Evolutionary conservation across 2,329 filamentous ascomycete genomes (phyloP), one percentile per base, ranked within the genome.

Genomic region (Phialophora macrospora): DNA sequence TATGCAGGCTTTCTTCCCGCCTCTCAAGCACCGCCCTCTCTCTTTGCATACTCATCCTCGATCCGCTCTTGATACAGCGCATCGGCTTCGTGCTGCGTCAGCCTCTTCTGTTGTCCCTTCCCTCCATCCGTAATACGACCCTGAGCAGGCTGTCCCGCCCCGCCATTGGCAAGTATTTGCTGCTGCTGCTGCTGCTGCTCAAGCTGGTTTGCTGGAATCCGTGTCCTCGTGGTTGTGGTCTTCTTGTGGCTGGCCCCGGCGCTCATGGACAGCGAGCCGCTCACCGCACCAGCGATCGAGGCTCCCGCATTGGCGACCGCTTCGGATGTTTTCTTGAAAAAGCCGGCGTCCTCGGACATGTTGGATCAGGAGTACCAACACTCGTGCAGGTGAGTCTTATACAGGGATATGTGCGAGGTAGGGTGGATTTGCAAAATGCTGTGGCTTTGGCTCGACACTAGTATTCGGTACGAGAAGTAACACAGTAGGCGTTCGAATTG

Each of bases 31-130:
- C 67, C 67, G 12, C 67, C 67, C 52, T 81, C 80, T 57, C 79
- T 71, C 76, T 80, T 79, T 64, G 78, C 77, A 72, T 80, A 80
- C 71, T 82, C 80, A 55, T 80, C 80, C 73, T 80, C 80, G 72
- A 82, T 81, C 14, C 78, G 75, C 71, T 81, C 79, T 66, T 80
- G 76, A 66, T 81, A 82, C 48, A 79, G 65, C 12, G 75, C 74
- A 65, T 81, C 79, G 1, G 77, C 79, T 64, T 81, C 79, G 55
- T 78, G 78, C 68, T 76, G 63, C 26, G 66, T 70, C 24, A 70
- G 22, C 28, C 60, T 55, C 59, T 70, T 67, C 63, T 70, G 66
- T 30, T 64, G 55, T 9, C 64, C 68, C 14, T 56, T 49, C 12
- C 52, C 65, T 20, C 61, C 64, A 44, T 30, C 57, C 17, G 66